A percentile compares a stretch with the other conserved stretches of the same genome.
These are phyloP conservation scores for Boletellus ananiceps DNA, from an alignment of 768 basidiomycete genomes.

Conservation along the genomic window DNA sequence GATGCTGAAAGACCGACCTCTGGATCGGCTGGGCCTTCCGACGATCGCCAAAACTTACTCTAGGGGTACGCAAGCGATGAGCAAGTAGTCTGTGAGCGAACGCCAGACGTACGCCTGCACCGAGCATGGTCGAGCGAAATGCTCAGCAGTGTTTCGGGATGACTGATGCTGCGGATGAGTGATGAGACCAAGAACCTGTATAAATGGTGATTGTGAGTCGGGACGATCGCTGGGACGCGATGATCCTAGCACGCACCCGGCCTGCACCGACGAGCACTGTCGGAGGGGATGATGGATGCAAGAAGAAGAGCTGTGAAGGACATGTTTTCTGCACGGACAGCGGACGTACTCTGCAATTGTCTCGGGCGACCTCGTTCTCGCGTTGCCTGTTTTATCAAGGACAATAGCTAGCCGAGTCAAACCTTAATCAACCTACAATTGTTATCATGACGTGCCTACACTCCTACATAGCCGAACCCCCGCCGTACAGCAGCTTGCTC, in stretches of 20 bases:
- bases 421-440: not conserved
- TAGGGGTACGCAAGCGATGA: conserved; percentile 4
- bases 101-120: conserved; percentile 10
- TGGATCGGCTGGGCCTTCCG: conserved; percentile 12
- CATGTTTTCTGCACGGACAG: conserved; percentile 14
- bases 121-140: conserved; percentile 1
- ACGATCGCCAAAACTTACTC: not conserved
- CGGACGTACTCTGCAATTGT: conserved; percentile 20
- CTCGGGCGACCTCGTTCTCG: conserved; percentile 5
- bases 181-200: not conserved
- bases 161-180: conserved; percentile 3
- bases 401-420: conserved; percentile 25
- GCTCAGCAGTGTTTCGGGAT: not conserved
- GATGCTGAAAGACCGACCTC: conserved; percentile 22
- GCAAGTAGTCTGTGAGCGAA: not conserved
- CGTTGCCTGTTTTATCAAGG: conserved; percentile 20
- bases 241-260: not conserved
- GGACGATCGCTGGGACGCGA: too few species aligned
- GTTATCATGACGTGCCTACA: not conserved
- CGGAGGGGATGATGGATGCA: not conserved
- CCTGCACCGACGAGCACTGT: not conserved
- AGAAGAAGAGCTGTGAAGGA: conserved; percentile 1
- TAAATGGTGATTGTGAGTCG: too few species aligned
- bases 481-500: conserved; percentile 18
- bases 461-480: conserved; percentile 7